Conservation (phyloP, 306 rosid genomes). For the Vigna angularis region DNA sequence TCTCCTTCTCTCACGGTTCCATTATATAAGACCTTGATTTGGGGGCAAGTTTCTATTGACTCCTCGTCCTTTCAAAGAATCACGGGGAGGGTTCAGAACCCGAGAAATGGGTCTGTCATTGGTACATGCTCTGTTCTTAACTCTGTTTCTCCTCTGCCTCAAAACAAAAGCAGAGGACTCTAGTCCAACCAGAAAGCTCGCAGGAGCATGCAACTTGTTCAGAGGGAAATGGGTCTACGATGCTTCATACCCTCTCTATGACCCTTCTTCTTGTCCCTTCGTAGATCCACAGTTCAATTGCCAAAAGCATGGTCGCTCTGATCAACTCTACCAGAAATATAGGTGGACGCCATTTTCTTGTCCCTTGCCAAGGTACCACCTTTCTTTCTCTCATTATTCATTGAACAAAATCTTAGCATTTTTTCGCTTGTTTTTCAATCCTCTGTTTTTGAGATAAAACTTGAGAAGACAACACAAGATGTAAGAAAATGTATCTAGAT, state of each 20-base stretch:
- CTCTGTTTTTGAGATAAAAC: background rate
- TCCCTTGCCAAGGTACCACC: constrained; percentile 69
- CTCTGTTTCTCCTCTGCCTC: constrained; percentile 58
- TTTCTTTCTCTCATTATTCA: background rate
- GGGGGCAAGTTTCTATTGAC: constrained; percentile 50
- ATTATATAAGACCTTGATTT: constrained; percentile 58
- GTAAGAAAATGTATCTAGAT: background rate
- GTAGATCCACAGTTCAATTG: constrained; percentile 93
- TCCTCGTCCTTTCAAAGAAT: constrained; percentile 14
- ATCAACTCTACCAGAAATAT: constrained; percentile 69
- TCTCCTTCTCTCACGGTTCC: background rate
- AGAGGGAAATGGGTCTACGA: constrained; percentile 82
- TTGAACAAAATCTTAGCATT: background rate
- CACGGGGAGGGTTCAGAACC: constrained; percentile 57
- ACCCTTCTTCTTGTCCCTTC: constrained; percentile 77
- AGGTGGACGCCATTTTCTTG: constrained; percentile 87
- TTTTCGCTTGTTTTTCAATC: too few species aligned
- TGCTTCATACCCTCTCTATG: constrained; percentile 75
- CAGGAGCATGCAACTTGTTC: constrained; percentile 67
- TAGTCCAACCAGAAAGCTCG: constrained; percentile 39
- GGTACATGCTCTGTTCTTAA: constrained; percentile 41
- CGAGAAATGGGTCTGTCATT: constrained; percentile 62
- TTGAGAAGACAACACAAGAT: background rate
- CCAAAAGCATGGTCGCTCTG: constrained; percentile 79
- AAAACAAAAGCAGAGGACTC: constrained; percentile 59